Evolutionary conservation across 805 yeast genomes (phyloP), one percentile per base, ranked within the genome.

Genomic region (Candida odintsovae): DNA sequence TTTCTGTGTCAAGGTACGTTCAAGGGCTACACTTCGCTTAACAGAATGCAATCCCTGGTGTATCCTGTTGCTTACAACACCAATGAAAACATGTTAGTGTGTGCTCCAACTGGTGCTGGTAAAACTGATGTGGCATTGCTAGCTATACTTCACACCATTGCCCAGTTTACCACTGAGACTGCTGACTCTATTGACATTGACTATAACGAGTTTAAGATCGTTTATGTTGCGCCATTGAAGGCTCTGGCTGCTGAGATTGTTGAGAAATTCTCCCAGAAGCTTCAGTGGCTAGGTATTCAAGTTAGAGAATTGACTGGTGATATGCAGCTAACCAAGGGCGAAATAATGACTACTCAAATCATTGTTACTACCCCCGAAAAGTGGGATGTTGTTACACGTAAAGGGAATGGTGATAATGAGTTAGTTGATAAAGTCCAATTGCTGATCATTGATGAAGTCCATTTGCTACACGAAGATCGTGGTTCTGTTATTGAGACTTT

Each of bases 41-140:
- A 92, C 66, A 77, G 86, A 54, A 86, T 94, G 76, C 99, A 92
- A 66, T 84, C 96, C 16, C 71, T 94, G 50, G 95, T 92, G 2
- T 94, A 74, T 55, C 96, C 96, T 0, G 88, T 90, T 13, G 98
- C 96, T 0, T 94, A 92, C 63, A 81, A 85, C 46, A 85, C 97
- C 6, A 90, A 87, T 63, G 97, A 92, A 58, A 92, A 92, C 59
- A 87, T 94, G 96, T 70, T 90, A 43, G 89, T 90, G 5, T 90
- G 97, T 78, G 97, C 97, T 0, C 97, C 97, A 1, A 90, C 97
- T 0, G 97, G 97, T 74, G 96, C 97, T 6, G 97, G 97, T 77
- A 90, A 90, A 62, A 90, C 97, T 0, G 97, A 90, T 64, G 92
- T 90, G 23, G 97, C 97, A 0, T 66, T 90, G 48, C 68, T 90